Base-by-base conservation (phyloP, 805 yeast species). In the Candida sakaeoensis region DNA sequence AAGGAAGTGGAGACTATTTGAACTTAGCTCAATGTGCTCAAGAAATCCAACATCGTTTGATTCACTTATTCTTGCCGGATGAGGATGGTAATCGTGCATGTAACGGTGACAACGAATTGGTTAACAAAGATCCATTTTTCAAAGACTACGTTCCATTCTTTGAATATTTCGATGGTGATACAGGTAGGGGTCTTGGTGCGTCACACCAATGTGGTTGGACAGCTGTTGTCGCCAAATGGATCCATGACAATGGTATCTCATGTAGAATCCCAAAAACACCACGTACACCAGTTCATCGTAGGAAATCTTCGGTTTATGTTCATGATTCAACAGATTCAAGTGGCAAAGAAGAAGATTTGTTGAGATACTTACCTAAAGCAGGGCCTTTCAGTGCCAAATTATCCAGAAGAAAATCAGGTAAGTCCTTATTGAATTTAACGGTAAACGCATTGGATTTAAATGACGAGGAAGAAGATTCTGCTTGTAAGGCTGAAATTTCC, bases 191-290 rank as follows among this genome's bases (percentile, higher is more conserved):
- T 5, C 65, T 89, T 42, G 97, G 97, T 24, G 88, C 96, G 1
- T 80, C 89, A 38, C 96, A 90, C 67, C 97, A 89, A 65, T 83
- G 89, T 70, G 97, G 97, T 9, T 89, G 97, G 97, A 89, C 96
- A 1, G 90, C 95, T 0, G 72, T 90, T 33, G 93, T 88, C 38
- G 95, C 95, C 31, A 85, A 91, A 63, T 79, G 89, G 77, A 86
- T 90, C 54, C 93, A 85, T 57, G 91, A 90, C 63, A 85, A 85
- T 32, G 96, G 96, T 44, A 74, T 79, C 33, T 74, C 87, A 0
- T 79, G 82, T 55, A 63, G 80, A 46, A 55, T 72, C 16, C 77
- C 80, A n/a, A 55, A 61, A 50, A 59, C 72, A 12, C 72, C 70
- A 19, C 46, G 52, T 7, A 56, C 69, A 24, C 68, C 58, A 17